A percentile compares a stretch with the other conserved stretches of the same genome.
These are phyloP conservation scores for Quambalaria eucalypti DNA, from an alignment of 1,284 basidiomycete genomes.

Conservation along the genomic window DNA sequence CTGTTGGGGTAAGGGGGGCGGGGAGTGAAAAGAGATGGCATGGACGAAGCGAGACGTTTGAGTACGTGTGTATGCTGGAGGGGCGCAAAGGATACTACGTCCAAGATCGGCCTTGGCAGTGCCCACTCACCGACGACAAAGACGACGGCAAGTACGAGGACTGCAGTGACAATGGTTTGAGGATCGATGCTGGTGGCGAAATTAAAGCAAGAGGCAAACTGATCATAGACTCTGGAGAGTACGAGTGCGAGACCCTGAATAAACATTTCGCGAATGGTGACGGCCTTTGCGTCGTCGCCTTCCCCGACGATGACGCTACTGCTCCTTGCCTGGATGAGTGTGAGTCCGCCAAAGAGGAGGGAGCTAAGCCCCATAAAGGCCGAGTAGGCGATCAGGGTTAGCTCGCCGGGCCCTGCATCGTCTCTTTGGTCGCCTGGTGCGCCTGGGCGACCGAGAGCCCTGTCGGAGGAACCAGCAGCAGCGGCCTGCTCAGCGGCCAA, in stretches of 20 bases:
- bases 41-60: no score
- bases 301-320: not conserved
- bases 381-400: slow-evolving; percentile 21
- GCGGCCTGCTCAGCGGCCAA: not conserved
- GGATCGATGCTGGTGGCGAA: not conserved
- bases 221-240: not conserved
- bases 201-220: not conserved
- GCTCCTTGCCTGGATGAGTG: slow-evolving; percentile 3
- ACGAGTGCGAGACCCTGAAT: not conserved
- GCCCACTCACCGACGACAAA: no score
- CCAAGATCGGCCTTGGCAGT: no score
- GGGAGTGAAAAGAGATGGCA: no score
- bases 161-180: not conserved
- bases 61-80: no score
- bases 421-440: not conserved
- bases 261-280: not conserved
- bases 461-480: not conserved
- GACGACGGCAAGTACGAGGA: slow-evolving; percentile 1
- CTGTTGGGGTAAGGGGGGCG: no score
- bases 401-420: slow-evolving; percentile 8
- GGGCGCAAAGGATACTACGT: no score
- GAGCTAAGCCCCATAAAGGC: slow-evolving; percentile 19
- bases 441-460: not conserved
- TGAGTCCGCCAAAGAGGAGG: slow-evolving; percentile 7
- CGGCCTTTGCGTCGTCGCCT: not conserved